Conservation (phyloP, 495 filamentous ascomycete species). For the Hypoxylon perforatum region DNA sequence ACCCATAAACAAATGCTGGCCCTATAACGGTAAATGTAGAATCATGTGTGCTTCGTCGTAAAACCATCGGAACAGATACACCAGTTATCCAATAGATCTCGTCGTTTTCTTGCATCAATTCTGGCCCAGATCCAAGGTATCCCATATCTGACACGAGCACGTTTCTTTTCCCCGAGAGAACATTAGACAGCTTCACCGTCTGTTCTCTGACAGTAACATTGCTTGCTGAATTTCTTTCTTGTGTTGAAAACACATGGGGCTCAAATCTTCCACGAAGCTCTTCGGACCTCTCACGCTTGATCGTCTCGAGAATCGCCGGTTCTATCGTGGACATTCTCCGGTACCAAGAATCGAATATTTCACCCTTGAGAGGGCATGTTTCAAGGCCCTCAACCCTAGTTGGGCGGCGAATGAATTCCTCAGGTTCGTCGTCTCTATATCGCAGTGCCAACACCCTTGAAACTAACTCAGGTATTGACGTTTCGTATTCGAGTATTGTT, state of each 20-base stretch:
- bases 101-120: not conserved
- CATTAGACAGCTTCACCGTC: not conserved
- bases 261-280: not conserved
- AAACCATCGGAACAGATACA: not conserved
- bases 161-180: not conserved
- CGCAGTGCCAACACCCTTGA: not conserved
- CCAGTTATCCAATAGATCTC: not conserved
- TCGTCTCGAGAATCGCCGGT: not conserved
- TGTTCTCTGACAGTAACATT: not conserved
- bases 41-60: not conserved
- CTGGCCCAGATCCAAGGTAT: not conserved
- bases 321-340: not conserved
- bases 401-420: not conserved
- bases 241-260: not conserved
- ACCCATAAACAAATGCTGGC: not conserved
- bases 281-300: not conserved
- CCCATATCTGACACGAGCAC: not conserved
- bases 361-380: not conserved
- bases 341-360: not conserved
- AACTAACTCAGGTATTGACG: not conserved
- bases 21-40: not conserved
- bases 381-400: not conserved
- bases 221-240: not conserved
- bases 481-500: not conserved
- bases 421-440: not conserved